Conservation (phyloP, 2,329 filamentous ascomycete species). For the Aspergillus sp. region DNA sequence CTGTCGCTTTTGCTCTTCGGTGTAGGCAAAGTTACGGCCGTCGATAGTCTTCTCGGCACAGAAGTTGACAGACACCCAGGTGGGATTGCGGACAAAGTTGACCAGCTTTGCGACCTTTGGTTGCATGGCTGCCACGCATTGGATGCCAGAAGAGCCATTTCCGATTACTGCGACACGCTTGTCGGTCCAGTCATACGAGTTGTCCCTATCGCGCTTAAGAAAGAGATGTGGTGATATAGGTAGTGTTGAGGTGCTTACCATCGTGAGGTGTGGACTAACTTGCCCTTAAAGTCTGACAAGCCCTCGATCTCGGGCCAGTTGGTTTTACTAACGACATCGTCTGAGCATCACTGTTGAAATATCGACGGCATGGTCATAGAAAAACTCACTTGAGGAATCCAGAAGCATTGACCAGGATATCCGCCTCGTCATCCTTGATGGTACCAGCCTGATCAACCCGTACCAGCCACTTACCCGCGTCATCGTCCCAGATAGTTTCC, state of each 20-base stretch:
- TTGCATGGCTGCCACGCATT: conserved; percentile 20
- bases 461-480: conserved; percentile 15
- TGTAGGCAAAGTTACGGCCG: conserved; percentile 24
- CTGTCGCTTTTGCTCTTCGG: conserved; percentile 18
- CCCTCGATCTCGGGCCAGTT: conserved; percentile 28
- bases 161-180: conserved; percentile 29
- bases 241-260: conserved; percentile 12
- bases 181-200: conserved; percentile 17
- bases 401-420: conserved; percentile 25
- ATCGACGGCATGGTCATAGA: background rate
- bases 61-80: conserved; percentile 26
- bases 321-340: background rate
- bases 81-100: conserved; percentile 25
- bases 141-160: conserved; percentile 35
- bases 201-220: conserved; percentile 9
- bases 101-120: conserved; percentile 20
- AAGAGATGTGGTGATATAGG: background rate
- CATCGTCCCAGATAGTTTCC: conserved; percentile 37
- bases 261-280: conserved; percentile 22
- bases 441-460: conserved; percentile 13
- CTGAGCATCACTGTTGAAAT: background rate
- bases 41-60: conserved; percentile 17
- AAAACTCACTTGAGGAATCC: conserved; percentile 20
- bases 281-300: conserved; percentile 20
- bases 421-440: conserved; percentile 16